Base-by-base conservation (phyloP, 2,329 filamentous ascomycete genomes). In the Talaromyces piceae region DNA sequence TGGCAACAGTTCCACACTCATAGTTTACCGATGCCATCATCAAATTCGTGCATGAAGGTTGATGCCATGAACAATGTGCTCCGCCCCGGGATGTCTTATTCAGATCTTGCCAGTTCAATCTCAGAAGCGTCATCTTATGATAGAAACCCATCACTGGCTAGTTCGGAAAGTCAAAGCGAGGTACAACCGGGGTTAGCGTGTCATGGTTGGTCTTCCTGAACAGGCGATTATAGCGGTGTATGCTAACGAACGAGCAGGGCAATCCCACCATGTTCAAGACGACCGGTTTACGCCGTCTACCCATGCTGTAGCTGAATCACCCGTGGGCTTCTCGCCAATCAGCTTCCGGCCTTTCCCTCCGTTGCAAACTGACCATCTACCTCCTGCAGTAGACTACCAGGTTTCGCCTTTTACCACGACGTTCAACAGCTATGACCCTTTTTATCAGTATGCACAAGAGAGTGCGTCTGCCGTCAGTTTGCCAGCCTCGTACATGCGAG, bases 391-490 rank as follows among this genome's bases (percentile, higher is more conserved):
- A 22, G 65, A 68, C 26, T 70, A 70, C 56, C 63, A 67, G 39
- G 54, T 55, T 23, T 51, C 53, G 2, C 47, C 53, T 25, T 55
- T 50, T 39, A 55, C 43, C 5, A 43, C 50, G n/a, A 46, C 47
- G 13, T 53, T 47, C 16, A n/a, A n/a, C n/a, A 50, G 31, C 41
- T 51, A 53, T 22, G 53, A 55, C 44, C 47, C 53, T 16, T 50
- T 55, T 28, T 50, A 52, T 22, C 63, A 65, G 1, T 71, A 63
- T 50, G 57, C 59, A 7, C 64, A 67, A 46, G 59, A 62, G 28
- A 67, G 64, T 37, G 52, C 66, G 18, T 67, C 67, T n/a, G 63
- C 58, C 23, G 55, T 70, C 52, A 69, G 61, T 41, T 63, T 69
- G 11, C 65, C 67, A 9, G 59, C 65, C 1, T 63, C 67, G 5